These are phyloP conservation scores for Leccinum uliginosum DNA, from an alignment of 768 basidiomycete species.

Conservation along the genomic window DNA sequence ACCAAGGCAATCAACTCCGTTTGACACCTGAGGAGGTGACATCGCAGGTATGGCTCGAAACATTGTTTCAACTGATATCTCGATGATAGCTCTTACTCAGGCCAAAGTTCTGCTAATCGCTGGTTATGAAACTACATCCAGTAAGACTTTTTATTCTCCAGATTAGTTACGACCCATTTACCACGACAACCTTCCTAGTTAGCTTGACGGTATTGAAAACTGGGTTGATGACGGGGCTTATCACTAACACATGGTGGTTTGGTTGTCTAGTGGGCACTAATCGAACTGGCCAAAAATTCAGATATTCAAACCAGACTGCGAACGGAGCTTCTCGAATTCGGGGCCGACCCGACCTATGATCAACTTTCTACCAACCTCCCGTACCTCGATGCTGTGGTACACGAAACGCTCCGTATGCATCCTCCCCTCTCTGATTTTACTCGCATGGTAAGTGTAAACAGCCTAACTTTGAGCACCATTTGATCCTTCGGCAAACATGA, in stretches of 20 bases:
- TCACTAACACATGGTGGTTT: neutral
- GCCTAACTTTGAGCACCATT: neutral
- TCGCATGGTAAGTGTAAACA: conserved; percentile 8
- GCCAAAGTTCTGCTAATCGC: conserved; percentile 37
- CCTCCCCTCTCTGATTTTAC: conserved; percentile 31
- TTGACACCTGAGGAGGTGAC: conserved; percentile 41
- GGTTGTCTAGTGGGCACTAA: conserved; percentile 43
- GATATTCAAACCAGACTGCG: conserved; percentile 47
- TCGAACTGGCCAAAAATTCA: conserved; percentile 46
- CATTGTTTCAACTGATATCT: neutral
- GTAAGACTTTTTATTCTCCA: conserved; percentile 12
- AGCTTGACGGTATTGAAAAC: conserved; percentile 9
- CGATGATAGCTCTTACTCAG: conserved; percentile 5
- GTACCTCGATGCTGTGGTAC: conserved; percentile 51
- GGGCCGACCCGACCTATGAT: conserved; percentile 49
- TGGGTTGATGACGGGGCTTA: neutral
- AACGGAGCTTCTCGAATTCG: conserved; percentile 44
- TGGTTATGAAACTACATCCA: conserved; percentile 40
- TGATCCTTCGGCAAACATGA: conserved; percentile 5
- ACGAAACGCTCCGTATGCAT: conserved; percentile 44
- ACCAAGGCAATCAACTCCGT: conserved; percentile 22
- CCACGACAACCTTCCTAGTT: neutral
- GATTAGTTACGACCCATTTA: neutral
- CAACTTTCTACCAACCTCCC: conserved; percentile 47
- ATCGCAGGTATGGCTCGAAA: conserved; percentile 23